Percentiles rank a stretch among this genome's conserved stretches.
Conservation (phyloP, 495 filamentous ascomycete species). For the Hypomontagnella monticulosa region DNA sequence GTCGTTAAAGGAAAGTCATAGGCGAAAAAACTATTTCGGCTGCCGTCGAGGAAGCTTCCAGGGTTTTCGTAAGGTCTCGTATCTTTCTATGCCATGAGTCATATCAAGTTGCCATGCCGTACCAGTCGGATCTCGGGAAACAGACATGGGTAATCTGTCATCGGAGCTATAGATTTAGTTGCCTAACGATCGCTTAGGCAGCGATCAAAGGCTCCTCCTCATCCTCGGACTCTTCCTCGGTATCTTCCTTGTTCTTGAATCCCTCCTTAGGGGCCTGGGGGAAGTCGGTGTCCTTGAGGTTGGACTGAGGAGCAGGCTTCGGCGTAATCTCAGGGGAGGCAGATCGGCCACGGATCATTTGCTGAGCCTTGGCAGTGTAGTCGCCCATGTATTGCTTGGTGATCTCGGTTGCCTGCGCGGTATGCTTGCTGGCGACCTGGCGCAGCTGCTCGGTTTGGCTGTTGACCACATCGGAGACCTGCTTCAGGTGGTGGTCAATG, state of each 20-base stretch:
- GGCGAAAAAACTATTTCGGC: conserved; percentile 20
- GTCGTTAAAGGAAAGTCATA: conserved; percentile 39
- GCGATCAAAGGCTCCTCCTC: conserved; percentile 54
- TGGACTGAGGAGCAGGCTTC: conserved; percentile 51
- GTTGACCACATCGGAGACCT: conserved; percentile 75
- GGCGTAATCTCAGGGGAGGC: conserved; percentile 52
- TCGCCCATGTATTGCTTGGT: conserved; percentile 85
- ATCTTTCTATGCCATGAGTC: conserved; percentile 51
- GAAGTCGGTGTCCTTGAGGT: conserved; percentile 63
- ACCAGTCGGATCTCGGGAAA: conserved; percentile 31
- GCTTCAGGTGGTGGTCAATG: conserved; percentile 85
- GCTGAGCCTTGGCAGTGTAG: conserved; percentile 85
- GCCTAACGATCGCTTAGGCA: conserved; percentile 39
- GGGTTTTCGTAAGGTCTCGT: conserved; percentile 33
- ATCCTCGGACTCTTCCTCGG: conserved; percentile 34
- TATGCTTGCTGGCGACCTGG: conserved; percentile 82
- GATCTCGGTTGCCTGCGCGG: conserved; percentile 75
- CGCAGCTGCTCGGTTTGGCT: conserved; percentile 84
- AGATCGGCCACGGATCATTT: conserved; percentile 65
- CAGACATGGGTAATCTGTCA: conserved; percentile 20
- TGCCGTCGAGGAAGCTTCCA: conserved; percentile 27
- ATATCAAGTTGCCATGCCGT: conserved; percentile 36
- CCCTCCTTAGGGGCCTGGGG: conserved; percentile 66
- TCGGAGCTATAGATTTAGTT: conserved; percentile 2
- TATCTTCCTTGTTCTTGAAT: conserved; percentile 33